Evolutionary conservation across 2,329 filamentous ascomycete genomes (phyloP).

Genomic region (Xenosphaeropsis pyriputrescens): DNA sequence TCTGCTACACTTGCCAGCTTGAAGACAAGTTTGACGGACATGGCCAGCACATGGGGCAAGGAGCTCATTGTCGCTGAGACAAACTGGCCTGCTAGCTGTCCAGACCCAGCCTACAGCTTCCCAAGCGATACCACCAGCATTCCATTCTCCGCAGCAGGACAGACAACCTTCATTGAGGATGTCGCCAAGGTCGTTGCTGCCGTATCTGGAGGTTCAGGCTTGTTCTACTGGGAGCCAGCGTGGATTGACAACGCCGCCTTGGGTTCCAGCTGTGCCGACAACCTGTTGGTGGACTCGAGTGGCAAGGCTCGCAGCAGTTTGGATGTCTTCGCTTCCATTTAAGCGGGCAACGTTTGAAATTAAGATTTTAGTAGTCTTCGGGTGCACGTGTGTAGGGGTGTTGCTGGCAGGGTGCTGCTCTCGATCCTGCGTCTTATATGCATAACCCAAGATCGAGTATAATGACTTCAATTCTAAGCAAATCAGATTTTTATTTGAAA

Average conservation of each 20-base stretch:
- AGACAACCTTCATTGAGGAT: constrained; percentile 43
- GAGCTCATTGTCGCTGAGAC: constrained; percentile 55
- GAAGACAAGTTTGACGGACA: constrained; percentile 36
- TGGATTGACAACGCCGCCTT: constrained; percentile 52
- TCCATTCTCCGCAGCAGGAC: constrained; percentile 47
- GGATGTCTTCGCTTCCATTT: constrained; percentile 37
- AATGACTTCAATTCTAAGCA: too few relatives aligned
- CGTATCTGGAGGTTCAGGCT: constrained; percentile 36
- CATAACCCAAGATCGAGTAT: too few relatives aligned
- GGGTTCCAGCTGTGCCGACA: constrained; percentile 50
- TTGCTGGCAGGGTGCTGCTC: too few relatives aligned
- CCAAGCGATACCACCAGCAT: constrained; percentile 44
- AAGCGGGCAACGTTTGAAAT: constrained; percentile 3
- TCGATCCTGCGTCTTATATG: too few relatives aligned
- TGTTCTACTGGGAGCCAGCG: constrained; percentile 64
- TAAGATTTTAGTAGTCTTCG: too few relatives aligned
- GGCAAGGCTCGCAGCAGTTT: constrained; percentile 41
- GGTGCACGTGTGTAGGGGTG: too few relatives aligned
- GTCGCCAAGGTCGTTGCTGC: constrained; percentile 40
- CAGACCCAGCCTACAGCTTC: constrained; percentile 40
- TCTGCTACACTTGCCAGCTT: constrained; percentile 43
- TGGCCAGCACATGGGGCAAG: constrained; percentile 49
- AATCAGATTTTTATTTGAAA: too few relatives aligned
- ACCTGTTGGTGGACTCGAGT: constrained; percentile 42
- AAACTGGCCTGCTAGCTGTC: constrained; percentile 53